Conservation (phyloP, 352 stramenopile genomes). For the Blastocystis sp. region DNA sequence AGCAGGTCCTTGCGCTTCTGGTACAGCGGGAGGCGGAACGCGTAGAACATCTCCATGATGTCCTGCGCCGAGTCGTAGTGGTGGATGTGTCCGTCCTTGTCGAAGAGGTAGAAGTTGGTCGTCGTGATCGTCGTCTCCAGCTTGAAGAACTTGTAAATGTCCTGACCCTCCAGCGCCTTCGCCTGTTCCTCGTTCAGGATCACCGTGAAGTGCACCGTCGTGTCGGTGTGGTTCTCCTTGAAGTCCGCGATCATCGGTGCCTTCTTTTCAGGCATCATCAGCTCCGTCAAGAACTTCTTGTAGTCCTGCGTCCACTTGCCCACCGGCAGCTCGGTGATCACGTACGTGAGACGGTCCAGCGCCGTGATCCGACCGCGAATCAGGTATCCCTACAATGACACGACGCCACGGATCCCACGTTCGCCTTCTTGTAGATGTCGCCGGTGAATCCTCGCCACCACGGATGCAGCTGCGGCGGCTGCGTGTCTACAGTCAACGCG, state of each 20-base stretch:
- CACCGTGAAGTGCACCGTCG: conserved; percentile 78
- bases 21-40: conserved; percentile 79
- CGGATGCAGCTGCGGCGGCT: conserved; percentile 67
- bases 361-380: conserved; percentile 43
- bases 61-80: conserved; percentile 80
- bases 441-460: conserved; percentile 82
- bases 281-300: conserved; percentile 81
- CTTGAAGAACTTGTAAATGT: conserved; percentile 85
- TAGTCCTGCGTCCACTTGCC: conserved; percentile 88
- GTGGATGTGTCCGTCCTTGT: conserved; percentile 74
- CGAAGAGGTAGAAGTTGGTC: conserved; percentile 92
- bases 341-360: conserved; percentile 72
- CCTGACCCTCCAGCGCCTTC: conserved; percentile 62
- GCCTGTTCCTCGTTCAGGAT: conserved; percentile 69
- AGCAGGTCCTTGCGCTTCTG: conserved; percentile 72
- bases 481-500: conserved; percentile 65
- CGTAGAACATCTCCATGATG: conserved; percentile 85
- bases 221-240: conserved; percentile 80
- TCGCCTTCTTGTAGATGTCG: conserved; percentile 71
- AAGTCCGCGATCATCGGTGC: conserved; percentile 74
- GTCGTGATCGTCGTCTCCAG: conserved; percentile 80
- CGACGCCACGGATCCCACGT: background rate
- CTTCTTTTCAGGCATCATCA: conserved; percentile 67
- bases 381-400: conserved; percentile 23
- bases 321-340: conserved; percentile 87